Evolutionary conservation across 495 filamentous ascomycete species (phyloP).

Genomic region (Entonaema liquescens): DNA sequence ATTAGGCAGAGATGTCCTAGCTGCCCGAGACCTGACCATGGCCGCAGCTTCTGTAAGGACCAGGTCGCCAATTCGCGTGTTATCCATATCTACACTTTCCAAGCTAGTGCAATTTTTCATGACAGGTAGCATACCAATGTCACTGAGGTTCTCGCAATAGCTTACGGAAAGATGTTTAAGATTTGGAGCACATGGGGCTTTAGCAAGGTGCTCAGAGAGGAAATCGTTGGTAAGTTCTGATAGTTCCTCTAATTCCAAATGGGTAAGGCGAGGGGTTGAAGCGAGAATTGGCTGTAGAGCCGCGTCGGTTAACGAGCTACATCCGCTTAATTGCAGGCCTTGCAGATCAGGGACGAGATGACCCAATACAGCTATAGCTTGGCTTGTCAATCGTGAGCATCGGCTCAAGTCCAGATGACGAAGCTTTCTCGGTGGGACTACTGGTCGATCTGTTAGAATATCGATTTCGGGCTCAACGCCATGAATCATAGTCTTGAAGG

Average conservation of each 20-base stretch:
- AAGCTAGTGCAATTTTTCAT: constrained; percentile 77
- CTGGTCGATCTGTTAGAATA: constrained; percentile 74
- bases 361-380: constrained; percentile 71
- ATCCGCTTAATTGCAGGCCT: constrained; percentile 81
- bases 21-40: constrained; percentile 71
- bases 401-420: constrained; percentile 86
- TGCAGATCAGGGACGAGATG: constrained; percentile 80
- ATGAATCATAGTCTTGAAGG: constrained; percentile 74
- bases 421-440: constrained; percentile 80
- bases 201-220: constrained; percentile 73
- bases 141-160: constrained; percentile 86
- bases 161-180: constrained; percentile 87
- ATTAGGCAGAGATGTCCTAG: constrained; percentile 53
- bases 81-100: constrained; percentile 84
- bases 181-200: constrained; percentile 71
- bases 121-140: constrained; percentile 83
- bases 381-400: constrained; percentile 75
- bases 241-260: constrained; percentile 90
- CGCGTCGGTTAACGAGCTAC: constrained; percentile 74
- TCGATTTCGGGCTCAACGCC: constrained; percentile 80
- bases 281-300: constrained; percentile 76
- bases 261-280: constrained; percentile 77
- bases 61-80: constrained; percentile 88
- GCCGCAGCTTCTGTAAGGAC: constrained; percentile 86
- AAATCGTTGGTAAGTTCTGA: constrained; percentile 76